Conservation (phyloP, 78 protist species). For the Dictyostelium brefeldianum region DNA sequence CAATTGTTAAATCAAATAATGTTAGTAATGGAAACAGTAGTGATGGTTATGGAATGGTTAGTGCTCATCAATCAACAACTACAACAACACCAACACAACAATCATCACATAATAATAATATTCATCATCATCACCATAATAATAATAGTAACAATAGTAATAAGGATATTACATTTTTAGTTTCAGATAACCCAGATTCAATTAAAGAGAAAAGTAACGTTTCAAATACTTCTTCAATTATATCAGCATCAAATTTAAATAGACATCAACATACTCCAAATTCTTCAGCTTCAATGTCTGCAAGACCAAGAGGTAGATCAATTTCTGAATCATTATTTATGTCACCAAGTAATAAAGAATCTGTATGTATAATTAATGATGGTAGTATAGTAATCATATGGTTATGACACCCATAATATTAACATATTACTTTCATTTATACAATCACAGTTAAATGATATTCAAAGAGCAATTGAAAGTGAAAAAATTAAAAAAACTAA, state of each 20-base stretch:
- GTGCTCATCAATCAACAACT: background rate
- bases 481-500: conserved; percentile 68
- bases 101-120: no score
- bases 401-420: background rate
- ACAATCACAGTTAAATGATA: conserved; percentile 55
- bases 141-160: background rate
- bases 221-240: conserved; percentile 38
- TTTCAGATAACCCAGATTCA: conserved; percentile 29
- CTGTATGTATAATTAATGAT: conserved; percentile 7
- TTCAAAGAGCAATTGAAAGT: conserved; percentile 77
- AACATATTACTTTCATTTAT: background rate
- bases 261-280: background rate
- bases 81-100: background rate
- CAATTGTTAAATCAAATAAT: conserved; percentile 2
- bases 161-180: conserved; percentile 51
- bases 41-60: background rate
- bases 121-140: background rate
- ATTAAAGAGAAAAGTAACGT: conserved; percentile 38
- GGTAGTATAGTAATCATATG: background rate
- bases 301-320: conserved; percentile 77
- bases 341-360: conserved; percentile 33
- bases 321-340: conserved; percentile 69
- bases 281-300: background rate
- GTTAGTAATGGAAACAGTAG: background rate
- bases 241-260: conserved; percentile 22